These are phyloP conservation scores for Fraxinus xanthoxyloides DNA, from an alignment of 305 asterid species.

Conservation along the genomic window DNA sequence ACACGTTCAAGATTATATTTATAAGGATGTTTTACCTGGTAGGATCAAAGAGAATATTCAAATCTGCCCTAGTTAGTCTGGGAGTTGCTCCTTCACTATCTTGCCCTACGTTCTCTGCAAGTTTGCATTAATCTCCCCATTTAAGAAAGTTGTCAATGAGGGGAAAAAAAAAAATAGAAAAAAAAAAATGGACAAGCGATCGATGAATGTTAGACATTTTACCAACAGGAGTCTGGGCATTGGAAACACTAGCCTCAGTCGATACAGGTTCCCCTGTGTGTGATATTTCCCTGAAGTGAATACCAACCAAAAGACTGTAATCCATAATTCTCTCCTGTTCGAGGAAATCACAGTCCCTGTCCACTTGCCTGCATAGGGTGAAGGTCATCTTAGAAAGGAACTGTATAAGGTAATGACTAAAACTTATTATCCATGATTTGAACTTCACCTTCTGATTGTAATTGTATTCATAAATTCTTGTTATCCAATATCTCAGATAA, in stretches of 20 bases:
- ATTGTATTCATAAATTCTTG: not conserved
- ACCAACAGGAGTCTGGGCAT: constrained; percentile 37
- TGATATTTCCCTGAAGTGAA: constrained; percentile 72
- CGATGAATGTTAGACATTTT: constrained; percentile 1
- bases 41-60: constrained; percentile 29
- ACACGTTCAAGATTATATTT: not conserved
- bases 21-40: constrained; percentile 34
- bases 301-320: constrained; percentile 86
- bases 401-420: not conserved
- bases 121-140: not conserved
- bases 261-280: constrained; percentile 55
- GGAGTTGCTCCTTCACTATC: constrained; percentile 36
- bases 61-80: constrained; percentile 32
- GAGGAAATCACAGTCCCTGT: constrained; percentile 87
- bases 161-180: not conserved
- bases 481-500: not conserved
- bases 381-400: not conserved
- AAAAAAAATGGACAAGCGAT: not conserved
- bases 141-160: not conserved
- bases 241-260: constrained; percentile 25
- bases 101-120: constrained; percentile 32
- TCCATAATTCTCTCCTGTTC: constrained; percentile 96
- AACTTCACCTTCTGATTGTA: not conserved
- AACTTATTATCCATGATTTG: not conserved
- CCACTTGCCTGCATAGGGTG: constrained; percentile 67